Conservation (phyloP, 306 rosid genomes). For the Gastrolobium villosum region DNA sequence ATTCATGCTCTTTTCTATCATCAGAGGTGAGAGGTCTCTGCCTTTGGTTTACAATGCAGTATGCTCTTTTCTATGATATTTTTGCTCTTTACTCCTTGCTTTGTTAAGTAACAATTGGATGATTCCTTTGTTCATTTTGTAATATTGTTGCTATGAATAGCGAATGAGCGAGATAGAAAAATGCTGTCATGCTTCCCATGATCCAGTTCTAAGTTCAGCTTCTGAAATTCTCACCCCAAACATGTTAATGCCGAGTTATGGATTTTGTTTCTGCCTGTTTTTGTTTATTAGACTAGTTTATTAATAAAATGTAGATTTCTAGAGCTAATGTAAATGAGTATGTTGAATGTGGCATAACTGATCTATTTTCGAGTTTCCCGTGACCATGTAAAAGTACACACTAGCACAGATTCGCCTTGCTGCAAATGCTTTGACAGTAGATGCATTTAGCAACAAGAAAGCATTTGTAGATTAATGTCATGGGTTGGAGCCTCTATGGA, state of each 20-base stretch:
- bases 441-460: conserved; percentile 9
- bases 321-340: not conserved
- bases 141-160: not conserved
- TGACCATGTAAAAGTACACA: not conserved
- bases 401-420: not conserved
- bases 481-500: conserved; percentile 22
- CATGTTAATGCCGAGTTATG: not conserved
- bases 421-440: not conserved
- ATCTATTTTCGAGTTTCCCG: conserved; percentile 1
- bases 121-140: not conserved
- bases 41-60: conserved; percentile 4
- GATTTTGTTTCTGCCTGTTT: conserved; percentile 8
- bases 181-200: conserved; percentile 4
- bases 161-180: not conserved
- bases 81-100: not conserved
- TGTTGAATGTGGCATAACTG: not conserved
- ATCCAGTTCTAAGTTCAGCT: conserved; percentile 3
- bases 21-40: not conserved
- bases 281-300: not conserved
- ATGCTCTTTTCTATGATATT: not conserved
- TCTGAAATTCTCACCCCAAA: conserved; percentile 8
- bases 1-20: conserved; percentile 19
- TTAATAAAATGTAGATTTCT: conserved; percentile 18
- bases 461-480: too few relatives aligned
- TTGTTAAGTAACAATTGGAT: conserved; percentile 5